Base-by-base conservation (phyloP, 306 rosid species). In the Glycine tomentella region DNA sequence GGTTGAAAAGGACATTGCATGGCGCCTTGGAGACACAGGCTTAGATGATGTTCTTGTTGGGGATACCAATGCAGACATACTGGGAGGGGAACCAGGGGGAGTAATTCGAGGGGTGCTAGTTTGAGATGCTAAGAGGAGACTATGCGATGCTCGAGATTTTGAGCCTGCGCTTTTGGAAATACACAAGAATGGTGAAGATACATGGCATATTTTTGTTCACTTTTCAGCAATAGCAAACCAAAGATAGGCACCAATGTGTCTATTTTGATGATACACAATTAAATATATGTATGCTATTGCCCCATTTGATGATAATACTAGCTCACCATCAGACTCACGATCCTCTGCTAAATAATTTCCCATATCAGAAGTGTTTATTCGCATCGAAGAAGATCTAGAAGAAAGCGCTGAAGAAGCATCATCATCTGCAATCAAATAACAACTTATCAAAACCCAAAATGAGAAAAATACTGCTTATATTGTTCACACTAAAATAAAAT, bases 71-170 rank as follows among this genome's bases (percentile, higher is more conserved):
- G 92, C 92, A 33, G 99, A 95, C 40, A 87, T 20, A 66, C 58
- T 81, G 31, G 94, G 94, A 84, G 97, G 99, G 4, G 99, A 90
- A 53, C 88, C 96, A 0, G 94, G 93, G 2, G 99, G 97, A 48
- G 90, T 91, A 9, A 91, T 45, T 46, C 89, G 92, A 76, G 99
- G 98, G 9, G 97, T 90, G 83, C 56, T 88, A 20, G 82, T 86
- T 87, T 91, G 94, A 38, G 97, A 95, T 66, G 97, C 94, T 75
- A 93, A 85, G 38, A 91, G 88, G 14, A 93, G 80, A 52, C 86
- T 25, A 25, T 25, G 31, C 76, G 89, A 25, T 25, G 31, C 77
- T 59, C 93, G 84, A 74, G 93, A 91, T 82, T 84, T 87, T 57
- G 68, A 15, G 5, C 77, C 88, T 87, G 87, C 74, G 64, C 71